A percentile compares a stretch with the other conserved stretches of the same genome.
phyloP scores from a whole-genome alignment of 139 green algal species.

The Spirogloea muscicola region DNA sequence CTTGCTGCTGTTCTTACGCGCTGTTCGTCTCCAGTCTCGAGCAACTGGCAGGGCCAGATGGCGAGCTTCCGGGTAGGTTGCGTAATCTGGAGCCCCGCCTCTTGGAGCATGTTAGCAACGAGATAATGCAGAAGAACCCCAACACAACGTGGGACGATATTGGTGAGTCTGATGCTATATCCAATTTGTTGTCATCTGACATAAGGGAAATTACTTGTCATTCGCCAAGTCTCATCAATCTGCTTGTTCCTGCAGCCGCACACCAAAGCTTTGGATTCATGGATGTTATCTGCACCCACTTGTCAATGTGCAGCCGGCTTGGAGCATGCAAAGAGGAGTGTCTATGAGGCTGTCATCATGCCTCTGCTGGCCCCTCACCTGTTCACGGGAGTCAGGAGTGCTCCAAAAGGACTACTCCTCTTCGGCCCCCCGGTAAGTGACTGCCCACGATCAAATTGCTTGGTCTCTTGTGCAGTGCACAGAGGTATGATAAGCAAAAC shows the following conservation, averaged over 20 bases:
- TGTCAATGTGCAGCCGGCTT: constrained; percentile 34
- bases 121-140: constrained; percentile 23
- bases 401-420: constrained; percentile 85
- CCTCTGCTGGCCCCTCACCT: constrained; percentile 89
- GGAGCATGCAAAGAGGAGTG: constrained; percentile 40
- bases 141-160: constrained; percentile 37
- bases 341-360: constrained; percentile 93
- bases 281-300: neutral
- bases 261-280: neutral
- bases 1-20: neutral
- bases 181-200: neutral
- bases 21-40: constrained; percentile 34
- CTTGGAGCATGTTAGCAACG: constrained; percentile 38
- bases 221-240: neutral
- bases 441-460: neutral
- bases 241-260: neutral
- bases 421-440: constrained; percentile 70
- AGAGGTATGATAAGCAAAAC: neutral
- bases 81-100: constrained; percentile 35
- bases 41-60: constrained; percentile 17
- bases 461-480: constrained; percentile 5
- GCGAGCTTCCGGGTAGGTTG: constrained; percentile 29
- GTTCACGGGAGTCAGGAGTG: constrained; percentile 72
- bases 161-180: constrained; percentile 14
- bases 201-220: neutral